A percentile compares a stretch with the other conserved stretches of the same genome.
These are phyloP conservation scores for Holtermannia corniformis DNA, from an alignment of 768 basidiomycete genomes.

Conservation along the genomic window DNA sequence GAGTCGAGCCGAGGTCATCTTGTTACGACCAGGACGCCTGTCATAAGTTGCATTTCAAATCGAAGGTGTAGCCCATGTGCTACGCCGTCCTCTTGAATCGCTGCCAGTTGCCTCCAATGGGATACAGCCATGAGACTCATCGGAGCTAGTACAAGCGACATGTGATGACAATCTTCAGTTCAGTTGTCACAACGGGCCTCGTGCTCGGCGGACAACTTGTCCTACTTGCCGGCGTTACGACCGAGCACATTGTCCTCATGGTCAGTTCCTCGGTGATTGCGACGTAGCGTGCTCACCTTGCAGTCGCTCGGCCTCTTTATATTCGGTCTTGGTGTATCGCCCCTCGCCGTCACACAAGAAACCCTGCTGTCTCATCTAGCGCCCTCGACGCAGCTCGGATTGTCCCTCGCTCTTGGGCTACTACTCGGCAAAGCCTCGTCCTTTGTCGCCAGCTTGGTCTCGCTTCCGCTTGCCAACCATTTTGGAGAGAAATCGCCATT, in stretches of 20 bases:
- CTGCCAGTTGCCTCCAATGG: no score
- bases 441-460: constrained; percentile 64
- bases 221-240: constrained; percentile 40
- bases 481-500: constrained; percentile 20
- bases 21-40: no score
- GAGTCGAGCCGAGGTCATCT: no score
- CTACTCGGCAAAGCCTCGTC: constrained; percentile 70
- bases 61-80: no score
- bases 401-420: constrained; percentile 61
- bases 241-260: constrained; percentile 14
- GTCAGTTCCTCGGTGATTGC: constrained; percentile 52
- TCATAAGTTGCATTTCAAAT: no score
- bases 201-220: constrained; percentile 62
- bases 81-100: no score
- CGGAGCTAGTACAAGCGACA: no score
- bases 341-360: constrained; percentile 69
- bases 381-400: constrained; percentile 14
- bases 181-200: constrained; percentile 63
- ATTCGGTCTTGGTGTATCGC: constrained; percentile 69
- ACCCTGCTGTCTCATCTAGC: constrained; percentile 17
- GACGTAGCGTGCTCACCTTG: constrained; percentile 52
- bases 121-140: no score
- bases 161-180: no score
- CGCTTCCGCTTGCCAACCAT: constrained; percentile 54
- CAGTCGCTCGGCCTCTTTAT: constrained; percentile 71